Percentiles rank a stretch among this genome's conserved stretches.
These are phyloP conservation scores for Xylaria palmicola DNA, from an alignment of 495 filamentous ascomycete genomes.

Conservation along the genomic window DNA sequence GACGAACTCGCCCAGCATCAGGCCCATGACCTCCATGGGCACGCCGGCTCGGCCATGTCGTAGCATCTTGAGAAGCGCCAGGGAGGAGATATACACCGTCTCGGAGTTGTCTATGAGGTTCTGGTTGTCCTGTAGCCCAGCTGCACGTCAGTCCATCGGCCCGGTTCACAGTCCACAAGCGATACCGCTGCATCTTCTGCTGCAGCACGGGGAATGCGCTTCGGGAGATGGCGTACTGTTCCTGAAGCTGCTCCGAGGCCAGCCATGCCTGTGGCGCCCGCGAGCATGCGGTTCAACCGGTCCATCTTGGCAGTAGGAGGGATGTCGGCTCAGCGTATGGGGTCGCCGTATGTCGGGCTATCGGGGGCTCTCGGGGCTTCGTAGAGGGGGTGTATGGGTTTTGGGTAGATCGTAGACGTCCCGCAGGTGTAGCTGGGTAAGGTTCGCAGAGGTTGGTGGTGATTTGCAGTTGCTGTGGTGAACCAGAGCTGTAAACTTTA, in stretches of 20 bases:
- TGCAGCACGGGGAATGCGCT: neutral
- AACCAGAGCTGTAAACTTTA: too few species aligned
- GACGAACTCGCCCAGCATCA: conserved; percentile 98
- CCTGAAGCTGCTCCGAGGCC: conserved; percentile 67
- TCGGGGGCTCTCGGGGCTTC: neutral
- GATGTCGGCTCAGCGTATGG: neutral
- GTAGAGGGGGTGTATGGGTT: neutral
- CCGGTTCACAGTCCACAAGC: neutral
- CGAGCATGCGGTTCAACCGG: conserved; percentile 79
- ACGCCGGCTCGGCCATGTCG: conserved; percentile 95
- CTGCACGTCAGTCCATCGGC: conserved; percentile 12
- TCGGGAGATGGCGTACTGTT: conserved; percentile 58
- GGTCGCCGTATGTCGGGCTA: neutral
- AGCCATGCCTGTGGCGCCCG: conserved; percentile 75
- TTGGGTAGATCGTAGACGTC: neutral
- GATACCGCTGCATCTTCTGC: neutral
- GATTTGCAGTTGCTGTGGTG: neutral
- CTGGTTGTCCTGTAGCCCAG: conserved; percentile 68
- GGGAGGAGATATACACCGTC: conserved; percentile 97
- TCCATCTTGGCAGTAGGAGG: conserved; percentile 60
- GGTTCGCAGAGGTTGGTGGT: too few species aligned
- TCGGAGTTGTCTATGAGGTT: conserved; percentile 97
- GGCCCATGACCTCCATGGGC: conserved; percentile 99
- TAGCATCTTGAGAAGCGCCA: conserved; percentile 97
- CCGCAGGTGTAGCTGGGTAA: too few species aligned